Evolutionary conservation across 495 filamentous ascomycete genomes (phyloP).

Genomic region (Neurospora sp.): DNA sequence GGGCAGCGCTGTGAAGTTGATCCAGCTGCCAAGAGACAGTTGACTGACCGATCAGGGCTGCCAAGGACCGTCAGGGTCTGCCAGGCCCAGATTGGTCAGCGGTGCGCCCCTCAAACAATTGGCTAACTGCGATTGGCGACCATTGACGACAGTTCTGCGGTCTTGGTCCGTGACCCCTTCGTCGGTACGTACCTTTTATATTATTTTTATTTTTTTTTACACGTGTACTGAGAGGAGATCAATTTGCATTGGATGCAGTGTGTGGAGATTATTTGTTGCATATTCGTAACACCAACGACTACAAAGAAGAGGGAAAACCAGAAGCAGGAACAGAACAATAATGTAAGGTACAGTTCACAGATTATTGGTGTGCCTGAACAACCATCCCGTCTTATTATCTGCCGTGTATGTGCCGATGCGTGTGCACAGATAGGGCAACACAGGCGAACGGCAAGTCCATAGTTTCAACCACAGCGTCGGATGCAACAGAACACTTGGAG

Average conservation of each 20-base stretch:
- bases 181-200: background rate
- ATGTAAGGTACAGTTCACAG: background rate
- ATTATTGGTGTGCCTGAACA: background rate
- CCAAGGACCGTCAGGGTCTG: background rate
- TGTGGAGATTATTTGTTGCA: background rate
- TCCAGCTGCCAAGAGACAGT: background rate
- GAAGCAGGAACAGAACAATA: background rate
- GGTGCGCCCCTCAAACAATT: background rate
- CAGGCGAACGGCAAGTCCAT: background rate
- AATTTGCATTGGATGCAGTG: background rate
- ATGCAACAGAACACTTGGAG: background rate
- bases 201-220: no score
- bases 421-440: background rate
- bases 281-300: background rate
- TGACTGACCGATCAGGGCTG: background rate
- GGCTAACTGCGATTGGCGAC: background rate
- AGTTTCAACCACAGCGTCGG: background rate
- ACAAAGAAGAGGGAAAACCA: background rate
- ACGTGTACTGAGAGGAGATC: background rate
- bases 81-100: background rate
- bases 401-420: background rate
- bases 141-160: no score
- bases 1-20: background rate
- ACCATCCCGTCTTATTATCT: background rate
- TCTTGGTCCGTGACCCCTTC: background rate